Conservation (phyloP, 139 green algal species). For the Coccomyxa sp. region DNA sequence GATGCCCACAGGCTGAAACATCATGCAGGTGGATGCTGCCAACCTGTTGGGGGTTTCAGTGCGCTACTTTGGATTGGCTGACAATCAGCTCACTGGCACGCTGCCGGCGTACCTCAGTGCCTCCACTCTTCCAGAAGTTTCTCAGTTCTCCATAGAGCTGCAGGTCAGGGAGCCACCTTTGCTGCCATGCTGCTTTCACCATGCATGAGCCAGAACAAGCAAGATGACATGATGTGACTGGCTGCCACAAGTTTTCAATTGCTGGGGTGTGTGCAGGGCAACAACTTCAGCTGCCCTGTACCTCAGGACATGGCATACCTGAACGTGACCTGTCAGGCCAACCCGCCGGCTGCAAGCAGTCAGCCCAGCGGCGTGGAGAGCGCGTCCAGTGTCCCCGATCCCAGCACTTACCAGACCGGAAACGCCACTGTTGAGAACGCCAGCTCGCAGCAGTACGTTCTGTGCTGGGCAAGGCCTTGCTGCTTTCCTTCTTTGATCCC, state of each 20-base stretch:
- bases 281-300: not conserved
- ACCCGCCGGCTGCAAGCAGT: not conserved
- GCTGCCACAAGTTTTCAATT: not conserved
- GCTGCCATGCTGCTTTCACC: not conserved
- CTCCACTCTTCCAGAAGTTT: not conserved
- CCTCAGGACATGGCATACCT: not conserved
- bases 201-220: not conserved
- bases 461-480: not conserved
- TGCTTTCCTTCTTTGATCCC: no score
- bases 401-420: not conserved
- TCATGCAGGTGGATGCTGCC: not conserved
- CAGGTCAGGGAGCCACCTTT: not conserved
- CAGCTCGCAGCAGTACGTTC: not conserved
- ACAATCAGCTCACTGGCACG: slow-evolving; percentile 5
- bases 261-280: not conserved
- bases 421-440: not conserved
- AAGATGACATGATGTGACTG: not conserved
- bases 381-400: not conserved
- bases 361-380: no score
- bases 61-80: slow-evolving; percentile 4
- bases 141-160: not conserved
- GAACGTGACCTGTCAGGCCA: not conserved
- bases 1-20: not conserved
- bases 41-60: not conserved
- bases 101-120: not conserved